Evolutionary conservation across 2,329 filamentous ascomycete genomes (phyloP).

Genomic region (Fusarium beomiforme): DNA sequence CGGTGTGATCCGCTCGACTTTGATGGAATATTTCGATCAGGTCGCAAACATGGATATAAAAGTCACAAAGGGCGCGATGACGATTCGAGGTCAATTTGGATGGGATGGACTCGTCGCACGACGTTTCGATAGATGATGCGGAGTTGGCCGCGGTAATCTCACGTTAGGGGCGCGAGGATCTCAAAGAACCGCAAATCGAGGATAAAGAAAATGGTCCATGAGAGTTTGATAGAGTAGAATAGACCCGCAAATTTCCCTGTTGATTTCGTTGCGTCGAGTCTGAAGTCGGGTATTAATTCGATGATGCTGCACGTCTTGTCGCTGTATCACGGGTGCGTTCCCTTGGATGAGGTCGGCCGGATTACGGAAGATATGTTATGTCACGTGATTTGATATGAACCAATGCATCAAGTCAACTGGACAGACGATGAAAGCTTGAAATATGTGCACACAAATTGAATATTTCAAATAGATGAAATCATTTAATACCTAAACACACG

Average conservation of each 20-base stretch:
- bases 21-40: slow-evolving; percentile 15
- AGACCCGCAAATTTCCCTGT: background rate
- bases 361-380: slow-evolving; percentile 22
- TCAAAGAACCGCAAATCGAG: slow-evolving; percentile 27
- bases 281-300: slow-evolving; percentile 24
- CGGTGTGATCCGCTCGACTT: slow-evolving; percentile 28
- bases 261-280: slow-evolving; percentile 2
- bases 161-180: slow-evolving; percentile 23
- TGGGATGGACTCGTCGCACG: slow-evolving; percentile 32
- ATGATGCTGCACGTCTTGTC: slow-evolving; percentile 39
- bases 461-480: background rate
- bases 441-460: background rate
- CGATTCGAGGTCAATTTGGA: slow-evolving; percentile 5
- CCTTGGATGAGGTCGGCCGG: slow-evolving; percentile 35
- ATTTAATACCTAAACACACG: slow-evolving; percentile 1
- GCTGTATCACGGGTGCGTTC: slow-evolving; percentile 41
- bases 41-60: slow-evolving; percentile 38
- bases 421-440: too few species aligned
- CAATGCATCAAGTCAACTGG: background rate
- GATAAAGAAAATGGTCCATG: slow-evolving; percentile 28
- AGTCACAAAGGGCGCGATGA: slow-evolving; percentile 28
- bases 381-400: slow-evolving; percentile 36
- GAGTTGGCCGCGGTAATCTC: slow-evolving; percentile 34
- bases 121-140: slow-evolving; percentile 33
- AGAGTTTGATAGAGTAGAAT: background rate